phyloP scores from a whole-genome alignment of 768 basidiomycete genomes.

The Heimioporus sp. region DNA sequence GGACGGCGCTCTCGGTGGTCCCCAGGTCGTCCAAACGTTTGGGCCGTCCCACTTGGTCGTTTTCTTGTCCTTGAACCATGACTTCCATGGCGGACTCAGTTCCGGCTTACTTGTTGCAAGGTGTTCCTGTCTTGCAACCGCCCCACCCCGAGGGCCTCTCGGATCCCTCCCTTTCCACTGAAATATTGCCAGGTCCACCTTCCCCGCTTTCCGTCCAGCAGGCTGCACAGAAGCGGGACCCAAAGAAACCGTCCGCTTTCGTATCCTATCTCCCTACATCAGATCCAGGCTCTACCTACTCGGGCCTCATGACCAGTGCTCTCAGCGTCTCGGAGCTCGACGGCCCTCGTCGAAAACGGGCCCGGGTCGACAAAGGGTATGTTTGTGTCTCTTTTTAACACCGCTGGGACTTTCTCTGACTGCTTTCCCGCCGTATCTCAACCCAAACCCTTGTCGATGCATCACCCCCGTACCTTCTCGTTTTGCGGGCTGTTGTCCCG shows the following conservation, averaged over 20 bases:
- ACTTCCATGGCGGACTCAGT: conserved; percentile 61
- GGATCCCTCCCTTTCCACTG: conserved; percentile 79
- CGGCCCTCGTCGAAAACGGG: conserved; percentile 68
- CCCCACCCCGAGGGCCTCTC: conserved; percentile 69
- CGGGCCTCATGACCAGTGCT: conserved; percentile 68
- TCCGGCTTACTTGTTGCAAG: conserved; percentile 71
- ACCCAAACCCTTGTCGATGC: conserved; percentile 31
- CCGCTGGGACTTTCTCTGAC: conserved; percentile 22
- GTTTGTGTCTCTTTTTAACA: conserved; percentile 33
- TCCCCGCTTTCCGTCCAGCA: conserved; percentile 70
- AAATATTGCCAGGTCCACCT: conserved; percentile 88
- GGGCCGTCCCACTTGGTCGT: conserved; percentile 14
- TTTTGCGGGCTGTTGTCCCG: conserved; percentile 5
- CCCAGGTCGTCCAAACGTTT: conserved; percentile 16
- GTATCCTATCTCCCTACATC: conserved; percentile 80
- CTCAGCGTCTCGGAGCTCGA: conserved; percentile 56
- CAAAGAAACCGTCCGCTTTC: conserved; percentile 65
- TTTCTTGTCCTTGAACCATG: conserved; percentile 45
- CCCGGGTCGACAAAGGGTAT: conserved; percentile 72
- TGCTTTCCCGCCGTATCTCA: conserved; percentile 18
- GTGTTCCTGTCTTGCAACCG: conserved; percentile 72
- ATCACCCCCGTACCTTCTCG: conserved; percentile 6
- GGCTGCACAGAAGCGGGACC: conserved; percentile 72
- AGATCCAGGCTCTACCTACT: conserved; percentile 88
- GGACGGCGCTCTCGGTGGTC: conserved; percentile 9